Conservation (phyloP, 176 grass and related monocot species). For the Oryza longistaminata region DNA sequence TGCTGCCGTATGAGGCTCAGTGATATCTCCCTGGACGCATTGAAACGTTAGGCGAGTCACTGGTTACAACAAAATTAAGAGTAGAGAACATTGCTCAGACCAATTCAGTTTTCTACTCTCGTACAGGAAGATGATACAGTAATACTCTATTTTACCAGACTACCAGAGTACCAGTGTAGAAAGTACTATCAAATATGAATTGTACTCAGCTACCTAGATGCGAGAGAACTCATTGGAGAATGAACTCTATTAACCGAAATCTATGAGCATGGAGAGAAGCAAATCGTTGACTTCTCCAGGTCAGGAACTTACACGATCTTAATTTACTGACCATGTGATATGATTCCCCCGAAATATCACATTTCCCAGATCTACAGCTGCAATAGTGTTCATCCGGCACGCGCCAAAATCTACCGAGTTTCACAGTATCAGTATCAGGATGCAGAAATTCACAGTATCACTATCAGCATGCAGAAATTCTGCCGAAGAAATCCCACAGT, state of each 20-base stretch:
- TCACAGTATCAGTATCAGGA: not conserved
- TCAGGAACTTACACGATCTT: not conserved
- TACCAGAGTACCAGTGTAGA: not conserved
- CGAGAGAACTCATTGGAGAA: conserved; percentile 22
- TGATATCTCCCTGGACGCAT: not conserved
- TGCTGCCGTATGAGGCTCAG: not conserved
- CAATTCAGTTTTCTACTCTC: not conserved
- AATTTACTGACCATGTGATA: conserved; percentile 18
- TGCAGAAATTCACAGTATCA: not conserved
- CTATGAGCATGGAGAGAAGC: conserved; percentile 31
- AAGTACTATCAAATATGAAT: conserved; percentile 8
- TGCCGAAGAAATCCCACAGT: not conserved
- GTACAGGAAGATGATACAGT: not conserved
- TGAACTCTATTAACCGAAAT: conserved; percentile 24
- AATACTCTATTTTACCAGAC: not conserved
- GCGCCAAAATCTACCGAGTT: not conserved
- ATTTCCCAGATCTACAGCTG: conserved; percentile 18
- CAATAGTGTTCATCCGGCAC: conserved; percentile 4
- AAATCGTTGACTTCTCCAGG: conserved; percentile 40
- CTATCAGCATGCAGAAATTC: not conserved
- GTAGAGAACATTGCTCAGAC: not conserved
- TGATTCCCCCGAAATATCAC: conserved; percentile 18
- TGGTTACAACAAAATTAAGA: not conserved
- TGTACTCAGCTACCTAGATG: conserved; percentile 27
- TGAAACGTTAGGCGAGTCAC: not conserved